Evolutionary conservation across 345 rosid species (phyloP), one percentile per base, ranked within the genome.

Genomic region (Physaria fendleri): DNA sequence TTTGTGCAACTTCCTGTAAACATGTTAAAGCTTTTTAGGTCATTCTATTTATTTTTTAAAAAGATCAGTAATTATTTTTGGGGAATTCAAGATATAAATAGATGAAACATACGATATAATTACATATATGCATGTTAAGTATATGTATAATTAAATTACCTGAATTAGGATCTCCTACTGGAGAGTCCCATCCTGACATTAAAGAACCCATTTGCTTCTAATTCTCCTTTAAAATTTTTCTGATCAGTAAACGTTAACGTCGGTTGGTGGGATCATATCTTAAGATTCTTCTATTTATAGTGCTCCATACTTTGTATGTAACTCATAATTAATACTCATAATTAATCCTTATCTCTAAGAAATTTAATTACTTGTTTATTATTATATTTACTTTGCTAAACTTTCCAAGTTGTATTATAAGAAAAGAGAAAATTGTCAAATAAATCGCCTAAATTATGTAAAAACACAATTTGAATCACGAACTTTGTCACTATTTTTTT

Each of bases 131-230:
- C n/a, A n/a, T n/a, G n/a, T n/a, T n/a, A n/a, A n/a, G n/a, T n/a
- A n/a, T n/a, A n/a, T n/a, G n/a, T n/a, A n/a, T n/a, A n/a, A n/a
- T n/a, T n/a, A n/a, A n/a, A n/a, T n/a, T n/a, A n/a, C n/a, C n/a
- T n/a, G n/a, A n/a, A n/a, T n/a, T n/a, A n/a, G n/a, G n/a, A n/a
- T n/a, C n/a, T n/a, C n/a, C n/a, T 7, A 71, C 64, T 11, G 65
- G 82, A 10, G 95, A 93, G 67, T 83, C 92, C 99, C 99, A 93
- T 54, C 99, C 99, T 34, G 90, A 71, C 99, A 93, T 76, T 74
- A 93, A 71, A 76, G 97, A 93, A 64, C 99, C 99, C 99, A 93
- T 90, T 65, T 69, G 44, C 32, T 47, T 18, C 1, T 0, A 11
- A 8, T 48, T 30, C 8, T 17, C 11, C 41, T 43, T 15, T 13